Evolutionary conservation across 106 monocot genomes (phyloP).

Genomic region (Triglochin maritima): DNA sequence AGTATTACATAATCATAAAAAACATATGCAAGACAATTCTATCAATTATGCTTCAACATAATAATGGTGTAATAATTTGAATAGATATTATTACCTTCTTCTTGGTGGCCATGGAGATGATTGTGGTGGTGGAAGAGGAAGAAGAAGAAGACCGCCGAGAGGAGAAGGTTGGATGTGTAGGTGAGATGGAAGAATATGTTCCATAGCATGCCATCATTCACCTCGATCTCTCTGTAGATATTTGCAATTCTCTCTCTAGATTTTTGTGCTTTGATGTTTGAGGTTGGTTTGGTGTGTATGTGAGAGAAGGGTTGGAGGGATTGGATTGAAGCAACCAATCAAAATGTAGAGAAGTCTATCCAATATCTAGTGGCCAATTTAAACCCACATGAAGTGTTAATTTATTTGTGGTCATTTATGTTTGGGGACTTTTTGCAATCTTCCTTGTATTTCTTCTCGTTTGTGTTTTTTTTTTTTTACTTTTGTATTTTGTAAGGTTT

Average conservation of each 20-base stretch:
- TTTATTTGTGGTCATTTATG: too few relatives aligned
- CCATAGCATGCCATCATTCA: slow-evolving; percentile 14
- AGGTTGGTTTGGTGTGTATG: background rate
- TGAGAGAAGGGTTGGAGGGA: background rate
- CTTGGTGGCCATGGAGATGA: slow-evolving; percentile 68
- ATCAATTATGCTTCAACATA: background rate
- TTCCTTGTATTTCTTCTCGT: too few relatives aligned
- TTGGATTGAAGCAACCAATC: slow-evolving; percentile 1
- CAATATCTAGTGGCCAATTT: background rate
- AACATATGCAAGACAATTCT: background rate
- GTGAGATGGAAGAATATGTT: slow-evolving; percentile 8
- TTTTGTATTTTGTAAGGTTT: too few relatives aligned
- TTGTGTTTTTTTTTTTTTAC: too few relatives aligned
- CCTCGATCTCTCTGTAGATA: slow-evolving; percentile 1
- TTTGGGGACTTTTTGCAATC: too few relatives aligned
- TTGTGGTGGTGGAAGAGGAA: background rate
- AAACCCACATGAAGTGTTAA: too few relatives aligned
- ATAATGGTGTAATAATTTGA: background rate
- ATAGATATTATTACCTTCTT: slow-evolving; percentile 34
- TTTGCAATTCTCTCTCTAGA: background rate
- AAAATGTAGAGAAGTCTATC: slow-evolving; percentile 15
- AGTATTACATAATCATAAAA: background rate
- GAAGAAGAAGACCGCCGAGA: slow-evolving; percentile 7
- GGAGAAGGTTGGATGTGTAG: slow-evolving; percentile 3
- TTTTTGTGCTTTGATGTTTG: background rate